A percentile compares a stretch with the other conserved stretches of the same genome.
Conservation (phyloP, 805 yeast genomes). For the Yamadazyma sp. region DNA sequence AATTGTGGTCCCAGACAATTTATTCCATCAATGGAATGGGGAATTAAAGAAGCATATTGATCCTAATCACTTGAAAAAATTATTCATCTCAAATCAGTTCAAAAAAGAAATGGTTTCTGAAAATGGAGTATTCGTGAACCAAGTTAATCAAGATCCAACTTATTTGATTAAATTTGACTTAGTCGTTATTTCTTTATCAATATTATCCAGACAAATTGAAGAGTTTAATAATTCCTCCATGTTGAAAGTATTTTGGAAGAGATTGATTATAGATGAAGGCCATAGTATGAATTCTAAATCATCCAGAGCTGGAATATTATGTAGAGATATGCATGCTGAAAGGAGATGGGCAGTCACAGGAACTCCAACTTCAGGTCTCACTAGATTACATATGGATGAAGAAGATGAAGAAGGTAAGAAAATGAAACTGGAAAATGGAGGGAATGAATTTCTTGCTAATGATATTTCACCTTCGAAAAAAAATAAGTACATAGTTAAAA, state of each 20-base stretch:
- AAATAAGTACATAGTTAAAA: constrained; percentile 45
- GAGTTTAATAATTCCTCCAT: constrained; percentile 31
- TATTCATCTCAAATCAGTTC: constrained; percentile 32
- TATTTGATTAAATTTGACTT: constrained; percentile 47
- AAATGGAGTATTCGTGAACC: constrained; percentile 16
- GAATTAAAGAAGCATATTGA: constrained; percentile 58
- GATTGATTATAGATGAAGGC: constrained; percentile 74
- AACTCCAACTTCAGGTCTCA: constrained; percentile 71
- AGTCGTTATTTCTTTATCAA: constrained; percentile 47
- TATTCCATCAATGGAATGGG: constrained; percentile 61
- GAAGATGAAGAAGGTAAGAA: constrained; percentile 13
- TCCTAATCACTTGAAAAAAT: constrained; percentile 29
- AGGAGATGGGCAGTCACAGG: constrained; percentile 75
- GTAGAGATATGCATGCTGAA: constrained; percentile 51
- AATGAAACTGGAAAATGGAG: no score
- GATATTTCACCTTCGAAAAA: constrained; percentile 16
- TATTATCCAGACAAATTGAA: constrained; percentile 42
- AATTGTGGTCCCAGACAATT: constrained; percentile 63
- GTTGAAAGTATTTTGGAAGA: constrained; percentile 55
- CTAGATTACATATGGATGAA: constrained; percentile 51
- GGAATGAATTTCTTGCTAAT: no score
- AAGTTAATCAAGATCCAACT: constrained; percentile 22
- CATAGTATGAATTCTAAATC: constrained; percentile 57
- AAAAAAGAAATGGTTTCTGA: constrained; percentile 16
- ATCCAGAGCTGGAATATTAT: constrained; percentile 48